A percentile compares a stretch with the other conserved stretches of the same genome.
Conservation (phyloP, 805 yeast species). For the Candida mattraensis region DNA sequence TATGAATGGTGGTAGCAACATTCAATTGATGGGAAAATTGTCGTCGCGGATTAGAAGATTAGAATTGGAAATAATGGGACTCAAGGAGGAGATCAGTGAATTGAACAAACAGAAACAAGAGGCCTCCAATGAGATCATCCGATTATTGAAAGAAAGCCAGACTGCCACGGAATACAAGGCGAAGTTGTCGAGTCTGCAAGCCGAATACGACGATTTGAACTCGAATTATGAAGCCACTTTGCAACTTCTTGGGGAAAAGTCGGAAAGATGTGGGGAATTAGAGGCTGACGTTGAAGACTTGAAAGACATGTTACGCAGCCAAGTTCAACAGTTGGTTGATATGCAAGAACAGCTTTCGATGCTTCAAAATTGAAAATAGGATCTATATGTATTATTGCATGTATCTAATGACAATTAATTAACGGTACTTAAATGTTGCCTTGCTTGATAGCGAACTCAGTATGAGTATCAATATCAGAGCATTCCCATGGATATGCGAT, state of each 20-base stretch:
- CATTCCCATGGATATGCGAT: slow-evolving; percentile 93
- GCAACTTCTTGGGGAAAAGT: slow-evolving; percentile 79
- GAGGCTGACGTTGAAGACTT: slow-evolving; percentile 86
- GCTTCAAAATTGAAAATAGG: slow-evolving; percentile 2
- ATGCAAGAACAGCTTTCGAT: slow-evolving; percentile 43
- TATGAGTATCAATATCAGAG: slow-evolving; percentile 74
- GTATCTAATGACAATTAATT: slow-evolving; percentile 1
- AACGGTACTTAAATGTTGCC: slow-evolving; percentile 46
- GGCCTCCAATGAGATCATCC: slow-evolving; percentile 67
- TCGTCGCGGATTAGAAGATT: slow-evolving; percentile 74
- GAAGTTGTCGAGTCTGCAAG: slow-evolving; percentile 23
- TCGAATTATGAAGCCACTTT: slow-evolving; percentile 47
- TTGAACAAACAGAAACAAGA: slow-evolving; percentile 58
- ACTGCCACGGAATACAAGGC: slow-evolving; percentile 36
- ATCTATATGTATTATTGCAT: slow-evolving; percentile 2
- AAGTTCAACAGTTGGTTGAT: slow-evolving; percentile 83
- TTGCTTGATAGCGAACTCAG: slow-evolving; percentile 61
- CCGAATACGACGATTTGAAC: slow-evolving; percentile 18
- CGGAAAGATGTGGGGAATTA: slow-evolving; percentile 82
- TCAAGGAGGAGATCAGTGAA: slow-evolving; percentile 60
- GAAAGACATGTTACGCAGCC: slow-evolving; percentile 78
- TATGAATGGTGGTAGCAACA: slow-evolving; percentile 28
- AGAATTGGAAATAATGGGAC: slow-evolving; percentile 71
- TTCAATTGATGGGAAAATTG: slow-evolving; percentile 73
- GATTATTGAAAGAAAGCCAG: slow-evolving; percentile 55